Base-by-base conservation (phyloP, 257 asterid species). In the Lycium barbarum region DNA sequence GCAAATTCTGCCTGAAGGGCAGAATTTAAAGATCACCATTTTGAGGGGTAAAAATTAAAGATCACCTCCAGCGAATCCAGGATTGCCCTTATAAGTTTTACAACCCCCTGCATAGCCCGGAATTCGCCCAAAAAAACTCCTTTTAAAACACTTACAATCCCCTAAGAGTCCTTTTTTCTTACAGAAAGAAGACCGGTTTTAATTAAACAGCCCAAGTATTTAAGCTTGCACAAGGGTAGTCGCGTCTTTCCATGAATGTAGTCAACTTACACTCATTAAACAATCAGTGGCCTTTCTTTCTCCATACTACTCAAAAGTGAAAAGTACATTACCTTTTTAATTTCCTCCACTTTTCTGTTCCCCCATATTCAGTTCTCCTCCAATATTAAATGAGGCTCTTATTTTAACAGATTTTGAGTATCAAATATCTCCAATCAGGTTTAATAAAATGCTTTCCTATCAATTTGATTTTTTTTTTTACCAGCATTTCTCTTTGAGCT, bases 221-320 rank as follows among this genome's bases (percentile, higher is more conserved):
- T 26, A 26, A 1, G 33, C 1, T 18, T 59, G 65, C 12, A 2
- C 3, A 59, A 59, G 35, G 80, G 38, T 18, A 43, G 7, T 9
- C 18, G 10, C 5, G 58, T 72, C 58, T 72, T 72, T 43, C 33
- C 3, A 36, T 0, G 76, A 68, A 68, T 14, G 51, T 11, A 51
- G 63, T 76, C 82, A 76, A 76, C 47, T 68, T 12, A 7, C 22
- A 26, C 63, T 76, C 63, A 14, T 76, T 53, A 76, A 76, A 53
- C 15, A 76, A 76, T 76, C 15, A 53, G 82, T 76, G 82, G 82
- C 65, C 82, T 26, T 33, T 51, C 59, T 76, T 76, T 33, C 45
- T 22, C 13, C 61, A 26, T 2, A 20, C 45, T 3, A 15, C 61
- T 13, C 6, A 13, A 74, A 74, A 74, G 61, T 74, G 36, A 74